A percentile compares a stretch with the other conserved stretches of the same genome.
Conservation (phyloP, 2,329 filamentous ascomycete genomes). For the Paramyrothecium roridum region DNA sequence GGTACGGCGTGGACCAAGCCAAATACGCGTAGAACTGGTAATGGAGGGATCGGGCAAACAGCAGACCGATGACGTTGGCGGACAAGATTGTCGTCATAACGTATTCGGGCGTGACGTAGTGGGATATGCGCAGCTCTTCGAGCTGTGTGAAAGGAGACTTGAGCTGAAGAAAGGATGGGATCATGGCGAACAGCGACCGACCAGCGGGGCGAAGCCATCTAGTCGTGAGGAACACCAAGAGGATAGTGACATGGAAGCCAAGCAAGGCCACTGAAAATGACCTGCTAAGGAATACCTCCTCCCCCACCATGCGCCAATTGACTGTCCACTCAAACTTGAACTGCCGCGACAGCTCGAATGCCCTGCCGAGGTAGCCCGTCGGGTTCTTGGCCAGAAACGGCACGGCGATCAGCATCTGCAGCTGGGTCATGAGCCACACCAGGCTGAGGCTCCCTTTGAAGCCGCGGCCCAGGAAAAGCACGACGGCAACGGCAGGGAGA, state of each 20-base stretch:
- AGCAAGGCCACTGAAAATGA: slow-evolving; percentile 68
- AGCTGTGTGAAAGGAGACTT: slow-evolving; percentile 41
- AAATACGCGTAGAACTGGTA: slow-evolving; percentile 96
- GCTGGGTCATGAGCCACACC: slow-evolving; percentile 67
- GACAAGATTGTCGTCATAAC: slow-evolving; percentile 74
- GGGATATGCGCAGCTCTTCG: slow-evolving; percentile 56
- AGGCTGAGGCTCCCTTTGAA: slow-evolving; percentile 63
- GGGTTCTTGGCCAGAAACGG: slow-evolving; percentile 70
- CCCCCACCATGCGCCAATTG: slow-evolving; percentile 95
- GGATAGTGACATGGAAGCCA: slow-evolving; percentile 59
- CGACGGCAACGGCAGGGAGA: slow-evolving; percentile 74
- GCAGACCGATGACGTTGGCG: slow-evolving; percentile 73
- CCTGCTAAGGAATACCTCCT: slow-evolving; percentile 70
- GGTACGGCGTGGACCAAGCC: slow-evolving; percentile 82
- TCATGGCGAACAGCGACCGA: slow-evolving; percentile 53
- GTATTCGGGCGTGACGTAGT: slow-evolving; percentile 65
- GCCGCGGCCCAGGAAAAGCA: slow-evolving; percentile 73
- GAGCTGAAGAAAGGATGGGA: slow-evolving; percentile 37
- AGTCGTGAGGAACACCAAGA: slow-evolving; percentile 62
- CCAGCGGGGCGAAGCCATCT: slow-evolving; percentile 71
- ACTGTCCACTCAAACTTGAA: slow-evolving; percentile 99
- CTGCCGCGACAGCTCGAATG: slow-evolving; percentile 86
- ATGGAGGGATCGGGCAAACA: slow-evolving; percentile 85
- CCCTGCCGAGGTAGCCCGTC: slow-evolving; percentile 70
- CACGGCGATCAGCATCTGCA: slow-evolving; percentile 66